Evolutionary conservation across 2,329 filamentous ascomycete species (phyloP).

Genomic region (Neocatenulostroma microsporum): DNA sequence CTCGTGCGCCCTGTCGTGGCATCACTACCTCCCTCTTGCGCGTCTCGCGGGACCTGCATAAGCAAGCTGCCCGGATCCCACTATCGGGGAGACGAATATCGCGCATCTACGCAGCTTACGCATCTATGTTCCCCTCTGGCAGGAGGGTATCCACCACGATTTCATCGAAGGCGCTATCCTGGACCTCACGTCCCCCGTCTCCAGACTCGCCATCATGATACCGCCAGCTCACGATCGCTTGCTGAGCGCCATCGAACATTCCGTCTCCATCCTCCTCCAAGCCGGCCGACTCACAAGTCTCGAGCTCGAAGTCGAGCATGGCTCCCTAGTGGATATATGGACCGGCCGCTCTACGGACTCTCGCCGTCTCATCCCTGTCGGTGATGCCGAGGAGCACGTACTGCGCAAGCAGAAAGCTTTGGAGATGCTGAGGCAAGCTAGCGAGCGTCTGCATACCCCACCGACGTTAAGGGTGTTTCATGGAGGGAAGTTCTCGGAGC

Average conservation of each 20-base stretch:
- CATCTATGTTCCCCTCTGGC: conserved; percentile 14
- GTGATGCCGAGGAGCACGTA: conserved; percentile 12
- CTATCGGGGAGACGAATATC: conserved; percentile 12
- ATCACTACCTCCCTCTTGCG: conserved; percentile 12
- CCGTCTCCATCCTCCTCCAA: conserved; percentile 8
- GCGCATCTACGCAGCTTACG: conserved; percentile 9
- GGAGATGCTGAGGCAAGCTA: conserved; percentile 9
- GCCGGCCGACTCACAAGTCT: conserved; percentile 7
- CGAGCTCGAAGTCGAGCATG: conserved; percentile 11
- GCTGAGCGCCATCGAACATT: conserved; percentile 12
- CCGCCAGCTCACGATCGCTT: conserved; percentile 13
- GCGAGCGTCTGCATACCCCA: conserved; percentile 3
- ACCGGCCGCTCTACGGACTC: conserved; percentile 11
- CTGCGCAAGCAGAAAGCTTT: conserved; percentile 12
- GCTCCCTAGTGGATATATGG: conserved; percentile 12
- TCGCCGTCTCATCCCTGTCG: too few species aligned
- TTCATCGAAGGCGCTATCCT: conserved; percentile 17
- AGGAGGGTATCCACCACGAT: conserved; percentile 12
- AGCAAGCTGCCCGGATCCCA: conserved; percentile 9
- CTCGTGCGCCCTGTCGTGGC: conserved; percentile 10
- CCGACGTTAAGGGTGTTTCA: conserved; percentile 9
- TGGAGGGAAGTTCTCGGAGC: conserved; percentile 5
- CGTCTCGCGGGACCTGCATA: conserved; percentile 10
- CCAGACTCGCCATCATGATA: conserved; percentile 12
- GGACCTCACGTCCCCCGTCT: conserved; percentile 16